A percentile compares a stretch with the other conserved stretches of the same genome.
phyloP scores from a whole-genome alignment of 306 rosid species.

The Quercus alba region DNA sequence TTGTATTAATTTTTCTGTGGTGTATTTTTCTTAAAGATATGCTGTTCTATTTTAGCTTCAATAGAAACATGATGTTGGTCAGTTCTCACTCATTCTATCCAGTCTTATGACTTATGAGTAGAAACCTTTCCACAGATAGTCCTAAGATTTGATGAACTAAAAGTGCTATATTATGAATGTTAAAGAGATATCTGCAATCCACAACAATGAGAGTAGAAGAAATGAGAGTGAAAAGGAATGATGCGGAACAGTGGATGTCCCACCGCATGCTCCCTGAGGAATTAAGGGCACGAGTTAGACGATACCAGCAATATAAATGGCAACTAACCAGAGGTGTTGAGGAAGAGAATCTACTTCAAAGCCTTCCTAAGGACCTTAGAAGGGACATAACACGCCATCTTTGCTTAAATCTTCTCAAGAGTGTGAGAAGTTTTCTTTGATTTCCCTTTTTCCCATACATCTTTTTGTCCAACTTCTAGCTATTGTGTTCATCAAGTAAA shows the following conservation, averaged over 20 bases:
- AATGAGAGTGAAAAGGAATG: conserved; percentile 72
- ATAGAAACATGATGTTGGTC: too few relatives aligned
- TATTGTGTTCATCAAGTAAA: not conserved
- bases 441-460: not conserved
- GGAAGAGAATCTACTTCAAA: conserved; percentile 61
- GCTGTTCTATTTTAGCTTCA: too few relatives aligned
- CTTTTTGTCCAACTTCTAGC: not conserved
- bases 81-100: too few relatives aligned
- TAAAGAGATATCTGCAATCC: conserved; percentile 74
- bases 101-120: too few relatives aligned
- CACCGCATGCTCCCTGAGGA: conserved; percentile 79
- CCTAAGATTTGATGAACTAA: not conserved
- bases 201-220: conserved; percentile 67
- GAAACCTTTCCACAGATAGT: too few relatives aligned
- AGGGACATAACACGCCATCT: conserved; percentile 84
- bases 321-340: conserved; percentile 85
- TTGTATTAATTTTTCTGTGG: too few relatives aligned
- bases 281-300: conserved; percentile 59
- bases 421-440: conserved; percentile 34
- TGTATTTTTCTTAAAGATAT: too few relatives aligned
- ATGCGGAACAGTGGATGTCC: conserved; percentile 86
- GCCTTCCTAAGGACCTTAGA: conserved; percentile 82
- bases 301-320: conserved; percentile 89
- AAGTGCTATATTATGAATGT: not conserved
- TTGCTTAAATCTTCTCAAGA: conserved; percentile 57